phyloP scores from a whole-genome alignment of 257 asterid species.

The Rubia yunnanensis region DNA sequence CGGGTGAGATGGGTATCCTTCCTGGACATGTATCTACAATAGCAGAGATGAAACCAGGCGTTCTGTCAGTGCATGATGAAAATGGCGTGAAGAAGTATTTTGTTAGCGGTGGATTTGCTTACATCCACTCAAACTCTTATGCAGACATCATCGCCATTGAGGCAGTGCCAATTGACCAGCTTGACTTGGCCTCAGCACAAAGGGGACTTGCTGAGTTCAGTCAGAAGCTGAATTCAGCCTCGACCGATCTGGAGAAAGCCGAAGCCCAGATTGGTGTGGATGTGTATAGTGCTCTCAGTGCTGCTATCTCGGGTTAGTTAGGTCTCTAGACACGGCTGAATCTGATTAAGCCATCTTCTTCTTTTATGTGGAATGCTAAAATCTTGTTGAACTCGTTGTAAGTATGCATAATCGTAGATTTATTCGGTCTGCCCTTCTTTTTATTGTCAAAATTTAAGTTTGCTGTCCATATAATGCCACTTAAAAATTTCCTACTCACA shows the following conservation, averaged over 20 bases:
- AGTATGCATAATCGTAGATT: not conserved
- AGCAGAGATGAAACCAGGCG: conserved; percentile 52
- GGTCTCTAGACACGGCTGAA: not conserved
- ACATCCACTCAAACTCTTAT: conserved; percentile 40
- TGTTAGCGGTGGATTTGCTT: conserved; percentile 49
- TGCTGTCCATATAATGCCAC: too few species aligned
- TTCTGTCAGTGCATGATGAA: conserved; percentile 40
- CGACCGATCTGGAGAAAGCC: conserved; percentile 37
- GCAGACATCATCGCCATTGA: conserved; percentile 39
- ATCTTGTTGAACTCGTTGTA: not conserved
- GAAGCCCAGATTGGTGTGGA: conserved; percentile 48
- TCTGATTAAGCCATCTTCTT: conserved; percentile 1
- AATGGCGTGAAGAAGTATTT: conserved; percentile 35
- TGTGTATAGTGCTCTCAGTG: conserved; percentile 35
- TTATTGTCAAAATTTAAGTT: too few species aligned
- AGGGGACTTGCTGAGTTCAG: conserved; percentile 36
- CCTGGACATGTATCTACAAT: conserved; percentile 50
- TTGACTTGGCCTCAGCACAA: conserved; percentile 34
- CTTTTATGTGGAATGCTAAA: conserved; percentile 4
- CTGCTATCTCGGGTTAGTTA: conserved; percentile 32
- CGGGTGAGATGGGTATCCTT: conserved; percentile 53
- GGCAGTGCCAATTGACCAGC: conserved; percentile 41
- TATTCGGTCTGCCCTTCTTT: too few species aligned
- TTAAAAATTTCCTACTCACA: too few species aligned
- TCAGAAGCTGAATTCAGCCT: conserved; percentile 39